These are phyloP conservation scores for Penicillium macrosclerotiorum DNA, from an alignment of 495 filamentous ascomycete species.

Conservation along the genomic window DNA sequence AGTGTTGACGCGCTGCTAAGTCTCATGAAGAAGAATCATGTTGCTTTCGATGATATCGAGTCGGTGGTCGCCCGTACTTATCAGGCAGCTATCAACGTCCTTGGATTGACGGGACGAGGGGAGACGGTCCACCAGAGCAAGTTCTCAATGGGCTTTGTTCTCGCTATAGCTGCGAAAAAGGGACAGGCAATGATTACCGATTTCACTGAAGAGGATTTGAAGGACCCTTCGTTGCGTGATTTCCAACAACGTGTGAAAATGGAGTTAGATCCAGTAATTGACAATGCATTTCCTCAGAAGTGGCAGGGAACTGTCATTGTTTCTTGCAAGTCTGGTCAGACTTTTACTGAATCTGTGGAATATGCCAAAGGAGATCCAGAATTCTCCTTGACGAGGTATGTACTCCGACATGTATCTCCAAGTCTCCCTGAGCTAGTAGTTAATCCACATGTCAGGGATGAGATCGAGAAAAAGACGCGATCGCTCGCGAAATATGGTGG, in stretches of 20 bases:
- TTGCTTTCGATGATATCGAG: constrained; percentile 33
- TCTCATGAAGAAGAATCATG: constrained; percentile 27
- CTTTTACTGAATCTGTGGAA: constrained; percentile 22
- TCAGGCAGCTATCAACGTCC: constrained; percentile 33
- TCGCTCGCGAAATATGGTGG: constrained; percentile 29
- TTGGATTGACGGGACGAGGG: constrained; percentile 26
- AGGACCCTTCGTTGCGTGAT: constrained; percentile 22
- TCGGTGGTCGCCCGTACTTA: constrained; percentile 29
- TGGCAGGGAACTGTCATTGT: constrained; percentile 36
- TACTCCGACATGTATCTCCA: neutral
- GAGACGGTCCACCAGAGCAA: constrained; percentile 41
- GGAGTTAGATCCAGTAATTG: constrained; percentile 30
- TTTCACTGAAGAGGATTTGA: constrained; percentile 30
- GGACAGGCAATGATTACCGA: constrained; percentile 36
- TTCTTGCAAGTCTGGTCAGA: constrained; percentile 24
- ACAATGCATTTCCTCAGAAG: constrained; percentile 26
- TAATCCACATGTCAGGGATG: constrained; percentile 15
- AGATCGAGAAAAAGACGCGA: constrained; percentile 26
- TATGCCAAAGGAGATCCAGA: constrained; percentile 37
- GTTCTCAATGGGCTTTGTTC: constrained; percentile 41
- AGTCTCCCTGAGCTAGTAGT: neutral
- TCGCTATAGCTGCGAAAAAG: constrained; percentile 35
- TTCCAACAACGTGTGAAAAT: constrained; percentile 32
- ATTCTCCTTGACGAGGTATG: constrained; percentile 30
- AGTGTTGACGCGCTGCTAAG: constrained; percentile 33